Base-by-base conservation (phyloP, 192 early-diverging fungal species). In the Phycomyces blakesleeanus region DNA sequence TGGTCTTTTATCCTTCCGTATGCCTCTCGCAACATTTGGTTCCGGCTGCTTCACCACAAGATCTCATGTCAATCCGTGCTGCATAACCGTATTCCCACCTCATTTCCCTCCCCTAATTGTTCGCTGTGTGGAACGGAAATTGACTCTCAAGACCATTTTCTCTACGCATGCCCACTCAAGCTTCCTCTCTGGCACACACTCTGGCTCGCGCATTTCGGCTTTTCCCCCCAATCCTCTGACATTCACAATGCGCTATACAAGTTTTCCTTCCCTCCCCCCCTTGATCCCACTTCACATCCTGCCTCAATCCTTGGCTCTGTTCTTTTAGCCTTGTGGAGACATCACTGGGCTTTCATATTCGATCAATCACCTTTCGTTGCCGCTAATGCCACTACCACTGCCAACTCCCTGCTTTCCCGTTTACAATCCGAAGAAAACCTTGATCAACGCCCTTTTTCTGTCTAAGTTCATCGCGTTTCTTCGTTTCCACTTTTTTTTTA, bases 21-120 rank as follows among this genome's bases (percentile, higher is more conserved):
- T 53, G 51, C 51, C 27, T 21, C 24, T 53, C 51, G 51, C 27
- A 53, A 24, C 51, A 26, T 53, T 14, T 53, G 51, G 51, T 53
- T 53, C 24, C 51, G 51, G 51, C 11, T 53, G 34, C 55, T 56
- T 18, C 55, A 56, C 34, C 27, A 7, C 55, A 56, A 14, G 14
- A 37, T 38, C 14, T 34, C 55, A 10, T 38, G n/a, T 56, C 14
- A 27, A n/a, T 29, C 34, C 14, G n/a, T 20, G 15, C 20, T 37
- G 18, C 18, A n/a, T 56, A 12, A 56, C 12, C 55, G 8, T 37
- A 24, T 53, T 24, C 51, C 21, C 3, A 21, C n/a, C 25, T 1
- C 26, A n/a, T 37, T 56, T 38, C 8, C 11, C 2, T 56, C 55
- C 16, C 3, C 11, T 12, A 37, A n/a, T 37, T 56, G 29, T 20